Base-by-base conservation (phyloP, 2,329 filamentous ascomycete genomes). In the Trichoderma arundinaceum region DNA sequence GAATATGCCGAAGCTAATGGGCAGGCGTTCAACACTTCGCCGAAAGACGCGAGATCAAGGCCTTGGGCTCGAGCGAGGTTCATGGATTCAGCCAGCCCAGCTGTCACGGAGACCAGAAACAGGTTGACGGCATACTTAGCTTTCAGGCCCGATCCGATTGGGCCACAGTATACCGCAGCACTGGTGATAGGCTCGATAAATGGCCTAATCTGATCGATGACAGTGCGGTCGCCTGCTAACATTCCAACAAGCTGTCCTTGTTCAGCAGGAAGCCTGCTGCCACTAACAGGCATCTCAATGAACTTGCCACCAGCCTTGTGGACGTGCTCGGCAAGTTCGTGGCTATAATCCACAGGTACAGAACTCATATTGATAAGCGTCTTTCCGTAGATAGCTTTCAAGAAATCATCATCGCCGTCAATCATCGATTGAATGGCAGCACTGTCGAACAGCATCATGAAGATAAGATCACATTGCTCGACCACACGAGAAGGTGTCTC, bases 271-370 rank as follows among this genome's bases (percentile, higher is more conserved):
- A 74, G 61, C 41, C 72, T 73, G 69, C 74, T 75, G 5, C 75
- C 75, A 59, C 75, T 77, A 22, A 77, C 75, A 3, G 75, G 75
- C 74, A 77, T 76, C 58, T 76, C 74, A 39, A 77, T 60, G 28
- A 72, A 77, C 7, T 70, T 41, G 1, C 75, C 74, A 1, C 75
- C 74, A 1, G 70, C 71, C 1, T 49, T 17, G 10, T 53, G 54
- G 4, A 75, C 69, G 13, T 71, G 59, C 15, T 68, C 58, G 4
- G 69, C 71, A 3, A 76, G 67, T 0, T 63, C 22, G 8, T 68
- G 66, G 63, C 71, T 75, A 46, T 70, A 72, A 0, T 69, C 69
- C 1, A 70, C 72, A 0, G 73, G 66, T 2, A 76, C 71, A 1
- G 74, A 76, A 56, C 71, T 72, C 4, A 72, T 72, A 66, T 76